Conservation (phyloP, 75 land plant species). For the Larix kaempferi region DNA sequence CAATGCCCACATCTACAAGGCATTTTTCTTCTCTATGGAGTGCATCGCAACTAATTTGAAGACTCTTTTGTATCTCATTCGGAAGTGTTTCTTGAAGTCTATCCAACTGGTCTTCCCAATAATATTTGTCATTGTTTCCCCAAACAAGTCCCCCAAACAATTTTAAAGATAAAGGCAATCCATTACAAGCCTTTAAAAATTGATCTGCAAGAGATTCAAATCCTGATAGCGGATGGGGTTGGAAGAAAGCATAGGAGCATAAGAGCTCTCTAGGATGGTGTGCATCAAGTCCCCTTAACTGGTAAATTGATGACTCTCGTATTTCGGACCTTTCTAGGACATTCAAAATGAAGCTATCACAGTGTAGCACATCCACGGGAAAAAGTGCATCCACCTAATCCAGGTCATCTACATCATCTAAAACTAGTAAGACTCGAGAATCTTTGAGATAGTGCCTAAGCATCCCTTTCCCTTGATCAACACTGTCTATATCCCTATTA, state of each 20-base stretch:
- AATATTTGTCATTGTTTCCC: too few species aligned
- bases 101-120: neutral
- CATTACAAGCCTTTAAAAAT: neutral
- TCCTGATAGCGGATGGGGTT: too few species aligned
- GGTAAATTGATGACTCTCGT: too few species aligned
- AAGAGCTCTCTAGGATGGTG: too few species aligned
- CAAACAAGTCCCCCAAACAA: too few species aligned
- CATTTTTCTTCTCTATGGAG: neutral
- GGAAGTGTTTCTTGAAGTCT: too few species aligned
- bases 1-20: too few species aligned
- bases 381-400: neutral
- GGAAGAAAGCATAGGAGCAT: too few species aligned
- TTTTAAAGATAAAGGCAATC: too few species aligned
- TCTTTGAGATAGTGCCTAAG: neutral
- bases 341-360: neutral
- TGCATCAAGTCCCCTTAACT: too few species aligned
- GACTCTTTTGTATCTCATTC: neutral
- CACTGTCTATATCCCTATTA: neutral
- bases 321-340: neutral
- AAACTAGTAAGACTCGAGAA: neutral
- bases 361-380: neutral
- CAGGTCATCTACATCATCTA: neutral
- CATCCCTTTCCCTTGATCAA: neutral
- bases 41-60: neutral
- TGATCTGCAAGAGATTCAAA: neutral